Base-by-base conservation (phyloP, 73 alveolate species). In the Vitrella brassicaformis region DNA sequence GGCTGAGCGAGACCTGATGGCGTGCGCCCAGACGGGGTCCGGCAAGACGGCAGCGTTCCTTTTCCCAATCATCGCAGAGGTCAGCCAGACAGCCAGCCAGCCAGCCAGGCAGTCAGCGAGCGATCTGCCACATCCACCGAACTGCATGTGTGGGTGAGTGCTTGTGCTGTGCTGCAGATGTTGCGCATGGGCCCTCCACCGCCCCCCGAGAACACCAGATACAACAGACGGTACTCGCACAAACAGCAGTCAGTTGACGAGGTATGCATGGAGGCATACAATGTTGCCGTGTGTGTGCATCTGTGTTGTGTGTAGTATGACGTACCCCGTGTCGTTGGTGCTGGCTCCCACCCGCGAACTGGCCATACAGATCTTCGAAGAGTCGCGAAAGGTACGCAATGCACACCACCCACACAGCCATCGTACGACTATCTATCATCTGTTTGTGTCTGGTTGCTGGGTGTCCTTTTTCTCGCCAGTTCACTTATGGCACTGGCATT, bases 11-110 rank as follows among this genome's bases (percentile, higher is more conserved):
- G 93, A 87, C 71, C 70, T 88, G 56, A 76, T 87, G 78, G 88
- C 90, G n/a, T 82, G 84, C 47, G 93, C 93, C 0, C 90, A 87
- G 70, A 87, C 93, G 0, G 93, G 93, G 29, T 77, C 88, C 31
- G 93, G 93, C 19, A 87, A 87, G 69, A 87, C 93, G 18, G 81
- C 87, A 0, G 86, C 93, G 28, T 87, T 82, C 73, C 74, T 87
- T 67, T 45, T 76, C 19, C 84, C 92, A 8, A 14, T 39, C 56
- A 39, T 39, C 14, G 56, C 56, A 14, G 22, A 39, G 56, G 56
- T 39, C 22, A 14, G 56, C n/a, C n/a, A n/a, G n/a, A n/a, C n/a
- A n/a, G n/a, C n/a, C n/a, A n/a, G n/a, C n/a, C n/a, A n/a, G n/a
- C n/a, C n/a, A n/a, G n/a, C n/a, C n/a, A n/a, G n/a, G n/a, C n/a